Conservation (phyloP, 345 rosid species). For the Mallotus nudiflorus region DNA sequence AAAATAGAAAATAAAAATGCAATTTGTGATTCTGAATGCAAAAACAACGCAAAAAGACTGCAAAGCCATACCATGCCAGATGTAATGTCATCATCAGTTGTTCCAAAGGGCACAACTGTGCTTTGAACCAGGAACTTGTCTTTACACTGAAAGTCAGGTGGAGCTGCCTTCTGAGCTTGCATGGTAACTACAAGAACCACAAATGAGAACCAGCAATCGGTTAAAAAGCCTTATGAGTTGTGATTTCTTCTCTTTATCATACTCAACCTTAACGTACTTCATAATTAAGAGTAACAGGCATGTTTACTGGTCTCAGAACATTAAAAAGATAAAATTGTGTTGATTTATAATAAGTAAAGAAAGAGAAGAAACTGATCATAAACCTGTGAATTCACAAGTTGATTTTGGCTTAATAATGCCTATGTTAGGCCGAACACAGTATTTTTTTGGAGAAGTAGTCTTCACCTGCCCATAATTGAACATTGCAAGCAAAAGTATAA, state of each 20-base stretch:
- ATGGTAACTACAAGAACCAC: conserved; percentile 41
- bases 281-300: not conserved
- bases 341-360: not conserved
- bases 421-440: conserved; percentile 54
- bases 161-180: conserved; percentile 52
- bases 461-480: conserved; percentile 51
- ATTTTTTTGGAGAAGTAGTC: conserved; percentile 59
- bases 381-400: conserved; percentile 44
- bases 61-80: conserved; percentile 35
- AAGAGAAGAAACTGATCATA: not conserved
- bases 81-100: conserved; percentile 45
- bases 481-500: not conserved
- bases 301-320: not conserved
- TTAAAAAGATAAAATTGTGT: not conserved
- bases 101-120: conserved; percentile 43
- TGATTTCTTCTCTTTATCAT: too few species aligned
- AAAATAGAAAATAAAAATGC: too few species aligned
- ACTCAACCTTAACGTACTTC: too few species aligned
- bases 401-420: conserved; percentile 49
- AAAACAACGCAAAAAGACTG: not conserved
- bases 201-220: conserved; percentile 4
- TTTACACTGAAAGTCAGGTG: conserved; percentile 53
- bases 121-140: conserved; percentile 65
- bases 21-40: not conserved
- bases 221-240: too few species aligned